These are phyloP conservation scores for Noccaea bulbosa DNA, from an alignment of 345 rosid species.

Conservation along the genomic window DNA sequence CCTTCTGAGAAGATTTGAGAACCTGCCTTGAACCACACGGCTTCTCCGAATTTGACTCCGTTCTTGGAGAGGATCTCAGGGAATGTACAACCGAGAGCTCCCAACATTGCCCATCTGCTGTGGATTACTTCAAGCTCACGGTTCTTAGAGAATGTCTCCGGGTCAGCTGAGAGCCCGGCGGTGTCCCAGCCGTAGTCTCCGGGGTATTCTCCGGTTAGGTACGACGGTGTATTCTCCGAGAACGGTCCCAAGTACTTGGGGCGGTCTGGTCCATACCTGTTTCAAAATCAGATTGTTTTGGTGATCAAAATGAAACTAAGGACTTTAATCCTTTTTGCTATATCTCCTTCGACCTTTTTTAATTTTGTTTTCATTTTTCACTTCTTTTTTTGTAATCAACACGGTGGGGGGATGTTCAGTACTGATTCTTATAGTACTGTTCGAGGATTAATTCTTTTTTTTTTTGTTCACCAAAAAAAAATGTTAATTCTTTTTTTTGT, in stretches of 20 bases:
- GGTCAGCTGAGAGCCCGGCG: slow-evolving; percentile 95
- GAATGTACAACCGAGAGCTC: slow-evolving; percentile 91
- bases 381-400: too few species aligned
- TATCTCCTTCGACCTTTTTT: too few species aligned
- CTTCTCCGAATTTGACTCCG: slow-evolving; percentile 90
- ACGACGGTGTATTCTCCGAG: slow-evolving; percentile 92
- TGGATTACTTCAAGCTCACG: slow-evolving; percentile 98
- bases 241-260: slow-evolving; percentile 97
- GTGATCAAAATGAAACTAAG: not conserved
- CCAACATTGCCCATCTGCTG: slow-evolving; percentile 98
- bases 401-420: too few species aligned
- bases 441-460: too few species aligned
- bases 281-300: slow-evolving; percentile 10
- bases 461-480: too few species aligned
- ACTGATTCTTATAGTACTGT: too few species aligned
- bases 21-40: slow-evolving; percentile 97
- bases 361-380: too few species aligned
- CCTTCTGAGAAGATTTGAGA: slow-evolving; percentile 94
- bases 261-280: slow-evolving; percentile 99
- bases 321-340: not conserved
- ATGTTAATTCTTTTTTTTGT: too few species aligned
- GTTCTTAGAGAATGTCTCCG: slow-evolving; percentile 95
- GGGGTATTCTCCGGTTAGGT: slow-evolving; percentile 92
- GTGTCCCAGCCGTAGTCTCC: slow-evolving; percentile 99
- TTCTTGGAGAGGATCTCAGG: slow-evolving; percentile 85